Conservation (phyloP, 495 filamentous ascomycete genomes). For the Penicillium riverlandense region DNA sequence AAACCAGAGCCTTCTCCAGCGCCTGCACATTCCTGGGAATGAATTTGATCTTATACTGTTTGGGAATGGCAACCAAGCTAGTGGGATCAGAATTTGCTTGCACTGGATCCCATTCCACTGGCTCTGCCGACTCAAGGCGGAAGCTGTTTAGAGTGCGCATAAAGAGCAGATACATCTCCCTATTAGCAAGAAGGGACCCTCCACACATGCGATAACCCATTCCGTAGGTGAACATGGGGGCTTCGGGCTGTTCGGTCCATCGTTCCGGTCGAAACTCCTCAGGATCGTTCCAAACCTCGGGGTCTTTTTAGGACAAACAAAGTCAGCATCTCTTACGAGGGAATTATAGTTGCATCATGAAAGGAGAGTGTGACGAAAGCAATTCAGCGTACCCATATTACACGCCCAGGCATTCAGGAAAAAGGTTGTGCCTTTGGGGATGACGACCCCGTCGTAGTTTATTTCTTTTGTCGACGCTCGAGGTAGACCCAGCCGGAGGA, state of each 20-base stretch:
- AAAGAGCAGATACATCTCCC: constrained; percentile 59
- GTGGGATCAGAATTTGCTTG: constrained; percentile 48
- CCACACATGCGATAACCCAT: constrained; percentile 62
- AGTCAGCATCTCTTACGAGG: too few relatives aligned
- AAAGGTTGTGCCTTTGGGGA: constrained; percentile 52
- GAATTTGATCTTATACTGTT: constrained; percentile 47
- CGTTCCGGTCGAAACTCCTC: constrained; percentile 54
- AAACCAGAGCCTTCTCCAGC: constrained; percentile 29
- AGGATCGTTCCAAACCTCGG: constrained; percentile 51
- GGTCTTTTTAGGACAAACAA: too few relatives aligned
- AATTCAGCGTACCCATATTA: constrained; percentile 53
- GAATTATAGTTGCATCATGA: too few relatives aligned
- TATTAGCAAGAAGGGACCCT: constrained; percentile 54
- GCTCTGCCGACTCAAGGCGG: constrained; percentile 40
- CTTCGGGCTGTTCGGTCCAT: constrained; percentile 55
- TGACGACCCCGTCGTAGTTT: constrained; percentile 45
- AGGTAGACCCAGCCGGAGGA: constrained; percentile 55
- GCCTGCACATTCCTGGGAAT: constrained; percentile 40
- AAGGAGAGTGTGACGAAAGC: too few relatives aligned
- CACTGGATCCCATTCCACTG: constrained; percentile 48
- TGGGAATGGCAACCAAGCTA: constrained; percentile 52
- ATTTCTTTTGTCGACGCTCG: constrained; percentile 54
- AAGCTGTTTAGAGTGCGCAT: constrained; percentile 55
- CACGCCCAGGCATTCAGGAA: constrained; percentile 63
- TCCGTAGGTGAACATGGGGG: constrained; percentile 55